Evolutionary conservation across 805 yeast species (phyloP).

Genomic region (Kluyveromyces lactis): DNA sequence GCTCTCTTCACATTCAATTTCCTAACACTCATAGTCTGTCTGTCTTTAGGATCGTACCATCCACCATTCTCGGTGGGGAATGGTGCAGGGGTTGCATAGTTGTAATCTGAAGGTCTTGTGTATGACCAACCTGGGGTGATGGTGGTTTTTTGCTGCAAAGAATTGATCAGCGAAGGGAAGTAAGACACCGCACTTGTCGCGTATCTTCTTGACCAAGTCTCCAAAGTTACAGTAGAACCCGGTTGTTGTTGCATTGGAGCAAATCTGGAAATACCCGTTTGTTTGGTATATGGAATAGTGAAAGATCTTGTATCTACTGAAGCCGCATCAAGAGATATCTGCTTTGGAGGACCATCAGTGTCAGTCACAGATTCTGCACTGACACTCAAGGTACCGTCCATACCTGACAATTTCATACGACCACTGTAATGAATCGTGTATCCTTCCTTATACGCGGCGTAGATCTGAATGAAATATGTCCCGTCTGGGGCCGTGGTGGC

Average conservation of each 20-base stretch:
- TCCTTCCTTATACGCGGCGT: slow-evolving; percentile 36
- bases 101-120: slow-evolving; percentile 47
- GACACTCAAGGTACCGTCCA: slow-evolving; percentile 56
- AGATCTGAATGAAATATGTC: slow-evolving; percentile 60
- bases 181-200: slow-evolving; percentile 61
- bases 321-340: slow-evolving; percentile 11
- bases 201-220: slow-evolving; percentile 53
- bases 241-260: slow-evolving; percentile 96
- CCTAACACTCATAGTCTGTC: slow-evolving; percentile 28
- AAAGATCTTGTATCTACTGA: slow-evolving; percentile 40
- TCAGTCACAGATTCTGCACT: slow-evolving; percentile 25
- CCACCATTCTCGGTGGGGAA: slow-evolving; percentile 49
- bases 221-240: slow-evolving; percentile 53
- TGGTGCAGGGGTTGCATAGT: slow-evolving; percentile 63
- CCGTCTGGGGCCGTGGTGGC: slow-evolving; percentile 52
- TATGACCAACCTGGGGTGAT: slow-evolving; percentile 80
- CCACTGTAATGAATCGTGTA: slow-evolving; percentile 57
- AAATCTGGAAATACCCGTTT: slow-evolving; percentile 65
- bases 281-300: slow-evolving; percentile 60
- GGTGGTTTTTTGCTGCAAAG: slow-evolving; percentile 44
- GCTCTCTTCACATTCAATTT: slow-evolving; percentile 9
- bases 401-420: slow-evolving; percentile 57
- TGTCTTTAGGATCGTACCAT: slow-evolving; percentile 49
- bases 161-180: slow-evolving; percentile 25
- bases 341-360: slow-evolving; percentile 35